Evolutionary conservation across 225 moss, liverwort and hornwort species (phyloP).

Genomic region (Neckera pumila): DNA sequence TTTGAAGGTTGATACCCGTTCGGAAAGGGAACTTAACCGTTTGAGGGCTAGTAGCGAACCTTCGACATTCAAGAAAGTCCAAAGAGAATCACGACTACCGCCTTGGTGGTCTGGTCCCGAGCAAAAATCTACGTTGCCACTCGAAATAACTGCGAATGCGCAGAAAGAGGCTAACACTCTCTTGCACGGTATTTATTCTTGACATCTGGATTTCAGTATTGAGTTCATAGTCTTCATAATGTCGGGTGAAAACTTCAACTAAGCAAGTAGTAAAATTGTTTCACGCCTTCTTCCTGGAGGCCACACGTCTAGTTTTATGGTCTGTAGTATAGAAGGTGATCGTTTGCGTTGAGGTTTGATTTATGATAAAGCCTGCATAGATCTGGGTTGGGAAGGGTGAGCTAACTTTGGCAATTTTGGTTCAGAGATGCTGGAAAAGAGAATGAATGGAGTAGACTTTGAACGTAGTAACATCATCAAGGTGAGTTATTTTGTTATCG

Average conservation of each 20-base stretch:
- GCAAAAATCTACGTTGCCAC: slow-evolving; percentile 37
- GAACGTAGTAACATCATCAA: slow-evolving; percentile 53
- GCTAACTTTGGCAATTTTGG: slow-evolving; percentile 10
- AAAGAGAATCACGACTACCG: slow-evolving; percentile 45
- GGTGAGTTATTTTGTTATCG: slow-evolving; percentile 9
- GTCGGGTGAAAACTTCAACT: not conserved
- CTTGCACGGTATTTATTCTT: slow-evolving; percentile 38
- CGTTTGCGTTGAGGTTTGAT: not conserved
- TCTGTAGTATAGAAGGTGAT: not conserved
- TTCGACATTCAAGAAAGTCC: slow-evolving; percentile 9
- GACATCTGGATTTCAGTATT: not conserved
- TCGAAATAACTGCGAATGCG: slow-evolving; percentile 32
- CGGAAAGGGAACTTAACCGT: slow-evolving; percentile 65
- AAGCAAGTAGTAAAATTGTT: not conserved
- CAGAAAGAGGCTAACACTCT: slow-evolving; percentile 59
- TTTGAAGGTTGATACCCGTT: slow-evolving; percentile 54
- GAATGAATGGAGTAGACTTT: slow-evolving; percentile 76
- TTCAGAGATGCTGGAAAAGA: slow-evolving; percentile 84
- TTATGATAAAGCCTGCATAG: not conserved
- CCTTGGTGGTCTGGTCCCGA: slow-evolving; percentile 78
- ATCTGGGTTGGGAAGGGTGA: not conserved
- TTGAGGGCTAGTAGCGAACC: slow-evolving; percentile 9
- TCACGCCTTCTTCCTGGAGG: not conserved
- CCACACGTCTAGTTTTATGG: not conserved
- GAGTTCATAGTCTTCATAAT: not conserved